Base-by-base conservation (phyloP, 768 basidiomycete genomes). In the Termitomyces sp. region DNA sequence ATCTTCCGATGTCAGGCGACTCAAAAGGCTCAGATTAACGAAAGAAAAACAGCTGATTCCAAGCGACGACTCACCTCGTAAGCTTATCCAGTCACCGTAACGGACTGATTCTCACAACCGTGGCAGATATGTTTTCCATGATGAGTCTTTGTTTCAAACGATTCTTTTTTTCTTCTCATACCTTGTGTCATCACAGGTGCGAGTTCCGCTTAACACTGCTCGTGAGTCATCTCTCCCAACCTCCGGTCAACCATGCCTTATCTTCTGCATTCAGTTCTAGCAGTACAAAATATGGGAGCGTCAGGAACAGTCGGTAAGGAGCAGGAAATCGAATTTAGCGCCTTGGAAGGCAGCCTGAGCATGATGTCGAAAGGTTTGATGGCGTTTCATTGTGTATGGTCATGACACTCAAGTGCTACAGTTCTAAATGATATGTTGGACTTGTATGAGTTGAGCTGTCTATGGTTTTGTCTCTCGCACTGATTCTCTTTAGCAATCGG, bases 281-380 rank as follows among this genome's bases (percentile, higher is more conserved):
- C 95, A 1, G 89, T 95, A 17, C 95, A 97, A 73, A 96, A 98
- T 66, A 86, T 96, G 82, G 87, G 90, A 59, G 92, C 90, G 1
- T 84, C 84, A 1, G 84, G 87, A 8, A 81, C 82, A 1, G 81
- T 96, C 44, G 79, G 81, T 2, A 85, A 82, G 61, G 83, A 87
- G 37, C 88, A 94, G 65, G 86, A 89, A 59, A 85, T 95, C 56
- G 94, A 97, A 75, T 94, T 95, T 66, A 86, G 85, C 64, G 95
- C 91, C 6, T 78, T 95, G 17, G 84, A 85, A 63, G 89, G 89
- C 2, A 89, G 87, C 64, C 71, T 95, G 49, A 86, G 83, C 56
- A 91, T 92, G 87, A 95, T 95, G 94, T 85, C 86, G 37, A 90
- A 92, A 78, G 89, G 88, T 81, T 38, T 38, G 75, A 61, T 14